These are phyloP conservation scores for Clitopilus passeckerianus DNA, from an alignment of 768 basidiomycete species.

Conservation along the genomic window DNA sequence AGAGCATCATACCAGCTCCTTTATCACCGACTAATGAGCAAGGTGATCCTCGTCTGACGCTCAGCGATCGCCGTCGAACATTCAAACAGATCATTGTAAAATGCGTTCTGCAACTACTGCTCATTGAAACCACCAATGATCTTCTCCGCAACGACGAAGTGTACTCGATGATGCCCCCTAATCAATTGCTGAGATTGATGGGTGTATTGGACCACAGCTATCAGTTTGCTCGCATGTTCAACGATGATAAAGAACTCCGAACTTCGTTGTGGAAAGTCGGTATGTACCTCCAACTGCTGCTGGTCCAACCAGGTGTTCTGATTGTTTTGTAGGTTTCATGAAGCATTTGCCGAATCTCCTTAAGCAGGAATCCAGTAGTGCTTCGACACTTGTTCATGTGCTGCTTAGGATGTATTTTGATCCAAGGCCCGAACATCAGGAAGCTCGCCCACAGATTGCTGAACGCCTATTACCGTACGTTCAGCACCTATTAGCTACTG, in stretches of 20 bases:
- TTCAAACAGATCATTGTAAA: constrained; percentile 99
- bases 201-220: constrained; percentile 95
- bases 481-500: background rate
- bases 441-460: constrained; percentile 74
- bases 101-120: constrained; percentile 93
- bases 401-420: constrained; percentile 94
- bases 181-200: constrained; percentile 91
- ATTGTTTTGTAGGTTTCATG: constrained; percentile 78
- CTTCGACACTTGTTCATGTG: constrained; percentile 89
- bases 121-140: constrained; percentile 97
- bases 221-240: constrained; percentile 95
- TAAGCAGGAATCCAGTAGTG: constrained; percentile 97
- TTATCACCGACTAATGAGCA: constrained; percentile 71
- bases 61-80: constrained; percentile 70
- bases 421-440: constrained; percentile 80
- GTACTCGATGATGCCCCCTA: constrained; percentile 90
- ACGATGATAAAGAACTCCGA: constrained; percentile 95
- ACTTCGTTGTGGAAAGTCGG: constrained; percentile 99
- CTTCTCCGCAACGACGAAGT: constrained; percentile 89
- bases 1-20: constrained; percentile 81
- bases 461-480: constrained; percentile 68
- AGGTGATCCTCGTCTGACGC: constrained; percentile 44
- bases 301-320: background rate
- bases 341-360: constrained; percentile 96
- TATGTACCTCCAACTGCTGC: constrained; percentile 35